These are phyloP conservation scores for Daldinia sp. DNA, from an alignment of 2,329 filamentous ascomycete species.

Conservation along the genomic window DNA sequence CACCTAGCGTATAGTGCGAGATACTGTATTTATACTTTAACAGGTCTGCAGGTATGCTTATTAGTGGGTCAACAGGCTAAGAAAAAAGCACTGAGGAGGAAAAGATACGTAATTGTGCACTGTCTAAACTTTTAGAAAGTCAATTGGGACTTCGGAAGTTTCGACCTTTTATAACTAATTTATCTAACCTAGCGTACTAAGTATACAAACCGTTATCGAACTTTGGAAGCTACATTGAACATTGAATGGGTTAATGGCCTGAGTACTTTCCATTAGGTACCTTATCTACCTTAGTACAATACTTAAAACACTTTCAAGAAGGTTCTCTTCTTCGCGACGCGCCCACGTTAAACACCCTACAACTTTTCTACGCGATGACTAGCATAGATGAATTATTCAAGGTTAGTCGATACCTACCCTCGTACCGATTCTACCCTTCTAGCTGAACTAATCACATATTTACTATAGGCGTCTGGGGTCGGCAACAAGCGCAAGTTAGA, in stretches of 20 bases:
- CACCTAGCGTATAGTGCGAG: not conserved
- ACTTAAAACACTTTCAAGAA: not conserved
- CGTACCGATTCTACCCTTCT: not conserved
- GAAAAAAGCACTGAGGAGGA: not conserved
- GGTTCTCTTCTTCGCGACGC: not conserved
- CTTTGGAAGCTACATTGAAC: no score
- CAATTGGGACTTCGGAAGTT: not conserved
- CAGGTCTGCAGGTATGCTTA: no score
- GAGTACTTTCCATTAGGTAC: no score
- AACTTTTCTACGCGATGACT: slow-evolving; percentile 52
- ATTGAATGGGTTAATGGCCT: no score
- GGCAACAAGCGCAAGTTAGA: slow-evolving; percentile 71
- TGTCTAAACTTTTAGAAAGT: not conserved
- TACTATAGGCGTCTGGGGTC: slow-evolving; percentile 48
- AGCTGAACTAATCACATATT: slow-evolving; percentile 1
- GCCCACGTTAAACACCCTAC: not conserved
- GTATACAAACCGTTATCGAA: no score
- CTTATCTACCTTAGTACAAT: no score
- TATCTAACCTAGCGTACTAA: no score
- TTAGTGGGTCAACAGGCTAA: no score
- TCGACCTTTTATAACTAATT: no score
- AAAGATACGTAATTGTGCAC: not conserved
- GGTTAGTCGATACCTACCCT: slow-evolving; percentile 44
- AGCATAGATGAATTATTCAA: slow-evolving; percentile 69
- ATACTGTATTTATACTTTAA: not conserved